These are phyloP conservation scores for Lipomyces orientalis DNA, from an alignment of 805 yeast species.

Conservation along the genomic window DNA sequence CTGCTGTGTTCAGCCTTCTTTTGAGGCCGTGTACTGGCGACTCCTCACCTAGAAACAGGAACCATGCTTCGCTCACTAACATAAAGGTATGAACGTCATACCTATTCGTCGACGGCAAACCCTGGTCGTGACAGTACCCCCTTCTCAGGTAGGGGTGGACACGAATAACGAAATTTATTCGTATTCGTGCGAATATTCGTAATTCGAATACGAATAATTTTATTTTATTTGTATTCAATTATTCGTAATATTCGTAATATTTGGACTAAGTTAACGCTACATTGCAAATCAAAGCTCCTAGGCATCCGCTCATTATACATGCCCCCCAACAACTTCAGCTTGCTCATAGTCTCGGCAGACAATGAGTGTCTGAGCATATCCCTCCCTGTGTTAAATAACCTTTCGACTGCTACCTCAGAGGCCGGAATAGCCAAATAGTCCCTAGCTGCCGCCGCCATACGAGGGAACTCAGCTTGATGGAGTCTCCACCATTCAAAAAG, in stretches of 20 bases:
- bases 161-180: slow-evolving; percentile 1
- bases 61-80: too few species aligned
- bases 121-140: too few species aligned
- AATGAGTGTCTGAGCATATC: background rate
- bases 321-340: background rate
- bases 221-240: too few species aligned
- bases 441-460: slow-evolving; percentile 2
- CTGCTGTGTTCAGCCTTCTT: too few species aligned
- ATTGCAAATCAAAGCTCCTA: background rate
- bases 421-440: slow-evolving; percentile 2
- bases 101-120: too few species aligned
- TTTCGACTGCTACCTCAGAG: slow-evolving; percentile 5
- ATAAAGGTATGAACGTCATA: too few species aligned
- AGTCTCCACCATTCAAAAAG: slow-evolving; percentile 2
- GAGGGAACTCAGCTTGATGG: background rate
- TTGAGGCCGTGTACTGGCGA: too few species aligned
- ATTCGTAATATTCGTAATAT: slow-evolving; percentile 1
- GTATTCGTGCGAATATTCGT: background rate
- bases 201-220: background rate
- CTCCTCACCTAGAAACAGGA: too few species aligned
- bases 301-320: background rate
- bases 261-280: background rate
- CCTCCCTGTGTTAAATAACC: background rate
- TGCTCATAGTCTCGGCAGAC: background rate
- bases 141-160: slow-evolving; percentile 7